These are phyloP conservation scores for Fusarium sp. DNA, from an alignment of 2,329 filamentous ascomycete genomes.

Conservation along the genomic window DNA sequence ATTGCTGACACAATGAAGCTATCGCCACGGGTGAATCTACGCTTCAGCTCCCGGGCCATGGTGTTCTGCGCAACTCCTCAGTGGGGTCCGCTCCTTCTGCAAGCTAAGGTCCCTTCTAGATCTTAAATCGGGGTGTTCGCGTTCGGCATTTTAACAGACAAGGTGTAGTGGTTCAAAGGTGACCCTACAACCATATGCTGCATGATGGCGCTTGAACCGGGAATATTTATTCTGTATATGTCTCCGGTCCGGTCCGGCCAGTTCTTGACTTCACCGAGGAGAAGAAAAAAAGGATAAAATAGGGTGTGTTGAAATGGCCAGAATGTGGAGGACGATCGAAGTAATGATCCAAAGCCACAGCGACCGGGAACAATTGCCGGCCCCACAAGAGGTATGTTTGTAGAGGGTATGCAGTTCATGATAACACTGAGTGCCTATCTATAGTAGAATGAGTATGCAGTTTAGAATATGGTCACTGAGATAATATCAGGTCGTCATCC, in stretches of 20 bases:
- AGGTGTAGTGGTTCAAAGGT: neutral
- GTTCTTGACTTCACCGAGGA: constrained; percentile 15
- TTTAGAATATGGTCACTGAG: too few species aligned
- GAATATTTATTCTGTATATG: neutral
- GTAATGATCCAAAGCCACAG: constrained; percentile 18
- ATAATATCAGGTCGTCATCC: neutral
- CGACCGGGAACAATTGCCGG: constrained; percentile 49
- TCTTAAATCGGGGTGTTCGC: constrained; percentile 36
- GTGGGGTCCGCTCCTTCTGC: constrained; percentile 22
- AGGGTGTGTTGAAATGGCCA: neutral
- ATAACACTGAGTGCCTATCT: neutral
- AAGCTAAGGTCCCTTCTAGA: constrained; percentile 26
- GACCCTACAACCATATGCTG: neutral
- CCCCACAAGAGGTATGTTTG: constrained; percentile 30
- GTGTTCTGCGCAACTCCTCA: constrained; percentile 35
- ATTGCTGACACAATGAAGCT: constrained; percentile 25
- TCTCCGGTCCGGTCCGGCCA: constrained; percentile 39
- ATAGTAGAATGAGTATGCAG: neutral
- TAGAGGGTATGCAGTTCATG: neutral
- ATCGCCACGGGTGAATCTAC: constrained; percentile 32
- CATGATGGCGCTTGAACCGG: constrained; percentile 5
- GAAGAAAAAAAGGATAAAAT: constrained; percentile 6
- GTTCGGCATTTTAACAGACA: constrained; percentile 37
- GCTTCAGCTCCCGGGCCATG: constrained; percentile 26
- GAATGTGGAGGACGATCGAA: constrained; percentile 14